Percentiles rank a stretch among this genome's conserved stretches.
Evolutionary conservation across 78 protist species (phyloP).

Genomic region (Dictyostelium intermedium): DNA sequence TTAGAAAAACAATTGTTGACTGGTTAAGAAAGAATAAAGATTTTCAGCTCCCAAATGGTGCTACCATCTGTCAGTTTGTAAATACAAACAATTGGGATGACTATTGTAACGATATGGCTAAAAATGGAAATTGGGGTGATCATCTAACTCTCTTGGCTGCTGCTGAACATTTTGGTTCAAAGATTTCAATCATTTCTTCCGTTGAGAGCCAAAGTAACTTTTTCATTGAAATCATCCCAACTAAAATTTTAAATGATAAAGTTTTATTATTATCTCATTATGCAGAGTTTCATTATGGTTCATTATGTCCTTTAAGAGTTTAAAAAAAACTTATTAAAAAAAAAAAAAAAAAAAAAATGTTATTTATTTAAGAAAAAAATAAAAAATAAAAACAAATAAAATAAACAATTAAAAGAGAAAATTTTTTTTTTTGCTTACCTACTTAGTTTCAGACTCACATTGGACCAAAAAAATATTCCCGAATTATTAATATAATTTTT

Average conservation of each 20-base stretch:
- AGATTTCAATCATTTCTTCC: conserved; percentile 65
- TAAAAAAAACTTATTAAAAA: too few species aligned
- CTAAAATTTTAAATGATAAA: conserved; percentile 52
- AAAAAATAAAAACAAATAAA: neutral
- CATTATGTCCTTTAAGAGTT: conserved; percentile 45
- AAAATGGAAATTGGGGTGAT: conserved; percentile 78
- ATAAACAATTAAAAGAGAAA: too few species aligned
- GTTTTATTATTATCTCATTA: conserved; percentile 75
- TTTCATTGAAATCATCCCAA: conserved; percentile 74
- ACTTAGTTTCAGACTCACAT: too few species aligned
- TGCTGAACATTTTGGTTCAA: conserved; percentile 37
- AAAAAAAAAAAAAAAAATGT: too few species aligned
- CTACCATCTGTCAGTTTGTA: conserved; percentile 64
- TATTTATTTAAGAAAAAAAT: neutral
- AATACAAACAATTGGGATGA: conserved; percentile 62
- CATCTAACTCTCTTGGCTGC: conserved; percentile 77
- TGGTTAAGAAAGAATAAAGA: conserved; percentile 76
- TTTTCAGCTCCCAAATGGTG: conserved; percentile 60
- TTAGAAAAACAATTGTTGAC: conserved; percentile 77
- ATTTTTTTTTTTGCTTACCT: too few species aligned
- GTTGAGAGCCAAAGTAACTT: conserved; percentile 54
- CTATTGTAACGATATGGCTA: conserved; percentile 78
- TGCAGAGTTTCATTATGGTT: conserved; percentile 81
- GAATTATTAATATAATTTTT: neutral
- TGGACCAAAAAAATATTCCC: too few species aligned